Conservation (phyloP, 805 yeast genomes). For the Lipomyces spencermartinsiae region DNA sequence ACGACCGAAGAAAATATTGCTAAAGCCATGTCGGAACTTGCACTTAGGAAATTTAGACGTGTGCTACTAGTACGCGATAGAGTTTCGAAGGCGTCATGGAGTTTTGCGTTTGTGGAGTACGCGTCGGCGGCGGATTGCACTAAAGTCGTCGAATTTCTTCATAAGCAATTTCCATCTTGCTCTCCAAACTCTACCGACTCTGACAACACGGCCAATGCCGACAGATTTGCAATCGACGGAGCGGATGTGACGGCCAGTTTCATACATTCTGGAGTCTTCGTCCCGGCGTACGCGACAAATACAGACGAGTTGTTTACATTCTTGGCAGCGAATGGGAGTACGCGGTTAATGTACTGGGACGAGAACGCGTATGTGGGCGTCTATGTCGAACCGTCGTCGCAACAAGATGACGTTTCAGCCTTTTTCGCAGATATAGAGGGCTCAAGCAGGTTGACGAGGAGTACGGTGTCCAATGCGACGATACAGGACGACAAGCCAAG, state of each 20-base stretch:
- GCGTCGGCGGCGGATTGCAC: slow-evolving; percentile 25
- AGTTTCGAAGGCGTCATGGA: slow-evolving; percentile 12
- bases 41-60: slow-evolving; percentile 15
- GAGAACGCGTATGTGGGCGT: slow-evolving; percentile 23
- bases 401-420: slow-evolving; percentile 23
- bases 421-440: slow-evolving; percentile 17
- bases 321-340: slow-evolving; percentile 24
- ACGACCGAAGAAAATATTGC: slow-evolving; percentile 20
- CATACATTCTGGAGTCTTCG: slow-evolving; percentile 37
- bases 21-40: background rate
- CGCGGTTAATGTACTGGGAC: slow-evolving; percentile 35
- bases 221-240: slow-evolving; percentile 8
- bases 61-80: slow-evolving; percentile 33
- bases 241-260: slow-evolving; percentile 8
- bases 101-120: slow-evolving; percentile 36
- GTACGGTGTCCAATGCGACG: background rate
- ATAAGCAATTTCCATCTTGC: slow-evolving; percentile 8
- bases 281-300: slow-evolving; percentile 26
- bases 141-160: slow-evolving; percentile 16
- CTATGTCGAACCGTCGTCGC: slow-evolving; percentile 17
- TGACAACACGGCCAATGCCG: background rate
- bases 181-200: background rate
- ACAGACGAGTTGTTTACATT: slow-evolving; percentile 16
- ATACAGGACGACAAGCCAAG: slow-evolving; percentile 15
- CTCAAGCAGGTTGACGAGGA: background rate